phyloP scores from a whole-genome alignment of 176 grass and related monocot species.

The Phragmites australis region DNA sequence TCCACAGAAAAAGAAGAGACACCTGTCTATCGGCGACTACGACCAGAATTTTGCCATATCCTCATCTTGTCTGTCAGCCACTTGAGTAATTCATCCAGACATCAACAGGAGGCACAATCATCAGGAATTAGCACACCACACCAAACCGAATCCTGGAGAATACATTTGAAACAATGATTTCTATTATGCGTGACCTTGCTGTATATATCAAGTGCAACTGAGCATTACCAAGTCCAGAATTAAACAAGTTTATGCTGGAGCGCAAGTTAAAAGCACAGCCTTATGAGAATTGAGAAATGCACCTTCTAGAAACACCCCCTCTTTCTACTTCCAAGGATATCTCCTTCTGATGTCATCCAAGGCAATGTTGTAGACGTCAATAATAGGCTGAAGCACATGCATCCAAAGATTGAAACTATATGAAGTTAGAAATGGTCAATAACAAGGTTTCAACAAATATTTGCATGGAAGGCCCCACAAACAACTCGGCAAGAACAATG shows the following conservation, averaged over 20 bases:
- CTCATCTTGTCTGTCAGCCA: constrained; percentile 50
- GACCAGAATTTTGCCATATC: constrained; percentile 55
- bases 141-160: constrained; percentile 35
- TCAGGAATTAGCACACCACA: constrained; percentile 29
- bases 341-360: constrained; percentile 2
- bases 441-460: constrained; percentile 30
- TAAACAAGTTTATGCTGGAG: neutral
- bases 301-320: constrained; percentile 20
- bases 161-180: constrained; percentile 23
- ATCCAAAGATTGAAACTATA: constrained; percentile 30
- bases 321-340: constrained; percentile 1
- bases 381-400: constrained; percentile 29
- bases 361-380: constrained; percentile 11
- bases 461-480: constrained; percentile 37
- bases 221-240: constrained; percentile 11
- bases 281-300: constrained; percentile 17
- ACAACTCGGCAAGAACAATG: constrained; percentile 37
- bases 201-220: constrained; percentile 4
- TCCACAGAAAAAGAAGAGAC: constrained; percentile 43
- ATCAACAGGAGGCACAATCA: constrained; percentile 40
- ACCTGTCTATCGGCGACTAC: constrained; percentile 34
- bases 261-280: neutral
- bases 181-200: constrained; percentile 18
- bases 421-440: constrained; percentile 20
- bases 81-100: constrained; percentile 46